Conservation (phyloP, 257 asterid species). For the Euphrasia confusa region DNA sequence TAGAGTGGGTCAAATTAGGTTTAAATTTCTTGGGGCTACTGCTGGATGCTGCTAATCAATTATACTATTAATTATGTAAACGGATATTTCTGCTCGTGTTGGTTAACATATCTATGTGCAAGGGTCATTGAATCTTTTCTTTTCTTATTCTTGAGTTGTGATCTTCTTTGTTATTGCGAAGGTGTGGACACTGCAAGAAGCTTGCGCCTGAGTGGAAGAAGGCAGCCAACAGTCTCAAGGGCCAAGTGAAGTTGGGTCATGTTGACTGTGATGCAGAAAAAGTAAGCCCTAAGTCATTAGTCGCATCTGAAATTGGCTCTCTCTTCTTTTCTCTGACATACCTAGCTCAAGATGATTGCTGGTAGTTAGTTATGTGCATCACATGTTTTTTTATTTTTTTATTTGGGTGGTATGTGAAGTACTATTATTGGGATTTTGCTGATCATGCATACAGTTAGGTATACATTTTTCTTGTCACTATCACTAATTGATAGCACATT, state of each 20-base stretch:
- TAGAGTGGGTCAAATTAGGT: background rate
- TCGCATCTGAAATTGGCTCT: conserved; percentile 1
- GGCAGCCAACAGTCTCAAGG: conserved; percentile 87
- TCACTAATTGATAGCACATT: conserved; percentile 6
- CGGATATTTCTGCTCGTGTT: conserved; percentile 1
- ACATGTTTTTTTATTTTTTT: background rate
- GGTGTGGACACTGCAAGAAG: conserved; percentile 99
- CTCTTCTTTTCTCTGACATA: conserved; percentile 2
- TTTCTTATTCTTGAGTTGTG: background rate
- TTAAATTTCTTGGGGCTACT: background rate
- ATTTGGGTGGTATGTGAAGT: background rate
- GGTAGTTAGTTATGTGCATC: conserved; percentile 1
- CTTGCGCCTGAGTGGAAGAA: conserved; percentile 99
- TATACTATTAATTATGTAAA: background rate
- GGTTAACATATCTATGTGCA: background rate
- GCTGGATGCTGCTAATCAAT: background rate
- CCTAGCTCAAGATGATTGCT: conserved; percentile 13
- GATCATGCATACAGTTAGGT: conserved; percentile 3
- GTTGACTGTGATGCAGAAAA: conserved; percentile 94
- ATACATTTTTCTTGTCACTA: conserved; percentile 1
- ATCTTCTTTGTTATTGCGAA: conserved; percentile 25
- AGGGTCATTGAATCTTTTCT: background rate
- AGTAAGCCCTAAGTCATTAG: conserved; percentile 38
- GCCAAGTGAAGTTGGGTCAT: conserved; percentile 93
- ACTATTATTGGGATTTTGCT: conserved; percentile 4